Base-by-base conservation (phyloP, 208 protist species). In the Herpetomonas samuelpessoai region DNA sequence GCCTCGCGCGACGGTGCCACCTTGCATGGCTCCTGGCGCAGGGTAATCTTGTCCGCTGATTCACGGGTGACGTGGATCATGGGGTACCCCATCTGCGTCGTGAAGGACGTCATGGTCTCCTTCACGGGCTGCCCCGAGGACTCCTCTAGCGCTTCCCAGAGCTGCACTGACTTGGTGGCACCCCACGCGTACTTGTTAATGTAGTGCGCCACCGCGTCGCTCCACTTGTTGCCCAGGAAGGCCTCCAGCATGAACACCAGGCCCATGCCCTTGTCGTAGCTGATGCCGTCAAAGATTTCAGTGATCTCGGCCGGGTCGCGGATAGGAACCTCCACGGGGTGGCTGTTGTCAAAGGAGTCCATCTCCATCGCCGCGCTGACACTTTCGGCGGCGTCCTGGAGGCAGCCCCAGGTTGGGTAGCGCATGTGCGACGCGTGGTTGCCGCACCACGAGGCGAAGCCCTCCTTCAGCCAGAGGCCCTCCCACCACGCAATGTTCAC, bases 401-500 rank as follows among this genome's bases (percentile, higher is more conserved):
- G 83, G 30, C 76, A 71, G 28, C 85, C 73, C 95, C 95, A 98
- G 49, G 92, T 74, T 16, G 91, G 89, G 62, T 96, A 86, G 2
- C 93, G 41, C 9, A 84, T 41, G 54, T 88, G 50, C 10, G 83
- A 77, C 3, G 89, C 88, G 52, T 96, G 76, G 66, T 94, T 86
- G 39, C 94, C 97, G 50, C 98, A 90, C 78, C 86, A 99, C 29
- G 89, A 98, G 19, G 98, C 98, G 66, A 99, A 99, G 30, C 97
- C 98, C 80, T 99, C 98, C 76, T 99, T 99, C 1, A 99, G 74
- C 98, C 97, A 99, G 47, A 99, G 74, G 10, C 98, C 83, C 52
- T 96, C 90, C 98, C 98, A 99, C 98, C 97, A 99, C 62, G 88
- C 86, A 73, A 99, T 98, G n/a, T 96, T 98, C 39, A 99, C 98